These are phyloP conservation scores for Dichotomocladium elegans DNA, from an alignment of 371 early-diverging fungal species.

Conservation along the genomic window DNA sequence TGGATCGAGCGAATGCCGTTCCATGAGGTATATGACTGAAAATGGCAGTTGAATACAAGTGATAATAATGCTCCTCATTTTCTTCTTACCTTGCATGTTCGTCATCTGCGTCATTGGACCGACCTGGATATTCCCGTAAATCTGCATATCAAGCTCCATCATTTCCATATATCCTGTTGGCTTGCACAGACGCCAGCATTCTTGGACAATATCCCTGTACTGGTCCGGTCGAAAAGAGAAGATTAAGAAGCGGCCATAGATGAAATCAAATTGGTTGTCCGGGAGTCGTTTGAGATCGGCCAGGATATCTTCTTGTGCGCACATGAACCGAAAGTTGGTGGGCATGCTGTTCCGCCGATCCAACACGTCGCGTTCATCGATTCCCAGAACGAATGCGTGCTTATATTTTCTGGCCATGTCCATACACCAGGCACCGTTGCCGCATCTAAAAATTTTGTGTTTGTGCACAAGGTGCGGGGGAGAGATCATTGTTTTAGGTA, in stretches of 20 bases:
- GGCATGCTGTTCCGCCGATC: background rate
- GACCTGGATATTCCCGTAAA: slow-evolving; percentile 22
- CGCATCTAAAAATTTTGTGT: slow-evolving; percentile 7
- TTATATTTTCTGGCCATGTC: slow-evolving; percentile 12
- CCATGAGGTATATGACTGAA: slow-evolving; percentile 31
- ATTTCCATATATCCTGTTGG: slow-evolving; percentile 33
- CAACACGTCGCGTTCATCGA: slow-evolving; percentile 11
- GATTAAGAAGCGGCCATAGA: slow-evolving; percentile 28
- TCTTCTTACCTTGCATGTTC: slow-evolving; percentile 37
- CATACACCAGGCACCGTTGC: slow-evolving; percentile 17
- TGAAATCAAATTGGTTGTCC: slow-evolving; percentile 32
- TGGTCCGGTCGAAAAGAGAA: slow-evolving; percentile 17
- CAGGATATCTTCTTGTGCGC: slow-evolving; percentile 13
- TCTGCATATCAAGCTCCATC: slow-evolving; percentile 40
- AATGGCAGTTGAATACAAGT: no score
- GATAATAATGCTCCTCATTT: background rate
- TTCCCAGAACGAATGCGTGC: slow-evolving; percentile 11
- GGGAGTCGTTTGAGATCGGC: slow-evolving; percentile 23
- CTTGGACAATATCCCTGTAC: slow-evolving; percentile 27
- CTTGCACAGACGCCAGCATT: slow-evolving; percentile 30
- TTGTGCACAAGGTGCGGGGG: background rate
- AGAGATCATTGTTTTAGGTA: no score
- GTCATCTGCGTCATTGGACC: slow-evolving; percentile 21
- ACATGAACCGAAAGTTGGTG: slow-evolving; percentile 27
- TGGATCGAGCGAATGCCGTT: slow-evolving; percentile 28